A percentile compares a stretch with the other conserved stretches of the same genome.
Conservation (phyloP, 768 basidiomycete genomes). For the Serendipita indica region DNA sequence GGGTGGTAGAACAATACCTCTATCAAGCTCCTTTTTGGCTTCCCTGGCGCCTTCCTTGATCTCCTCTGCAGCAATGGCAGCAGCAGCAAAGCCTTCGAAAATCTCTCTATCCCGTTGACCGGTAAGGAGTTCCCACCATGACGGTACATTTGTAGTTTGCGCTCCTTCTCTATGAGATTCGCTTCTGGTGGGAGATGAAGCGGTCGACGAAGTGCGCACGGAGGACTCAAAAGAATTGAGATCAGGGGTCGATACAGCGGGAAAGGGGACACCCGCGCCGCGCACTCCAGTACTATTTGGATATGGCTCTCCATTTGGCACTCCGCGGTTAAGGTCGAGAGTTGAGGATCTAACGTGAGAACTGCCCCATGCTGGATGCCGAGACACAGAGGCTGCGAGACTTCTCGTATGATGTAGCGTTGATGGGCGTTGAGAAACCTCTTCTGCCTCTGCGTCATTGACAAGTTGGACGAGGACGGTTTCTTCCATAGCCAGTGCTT, state of each 20-base stretch:
- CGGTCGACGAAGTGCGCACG: conserved; percentile 9
- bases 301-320: not conserved
- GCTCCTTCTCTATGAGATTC: conserved; percentile 16
- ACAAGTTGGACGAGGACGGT: conserved; percentile 18
- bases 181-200: conserved; percentile 11
- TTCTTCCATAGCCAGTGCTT: conserved; percentile 5
- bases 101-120: conserved; percentile 76
- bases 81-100: conserved; percentile 44
- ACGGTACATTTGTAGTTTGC: conserved; percentile 26
- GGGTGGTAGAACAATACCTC: not conserved
- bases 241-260: not conserved
- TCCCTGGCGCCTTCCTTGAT: conserved; percentile 9
- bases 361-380: not conserved
- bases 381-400: not conserved
- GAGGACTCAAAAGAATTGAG: not conserved
- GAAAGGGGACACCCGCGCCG: not conserved
- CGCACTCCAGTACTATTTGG: not conserved
- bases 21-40: not conserved
- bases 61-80: conserved; percentile 7
- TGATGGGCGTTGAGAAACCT: not conserved
- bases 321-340: not conserved
- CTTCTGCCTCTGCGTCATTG: conserved; percentile 37
- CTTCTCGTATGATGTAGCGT: not conserved
- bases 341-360: not conserved
- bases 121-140: conserved; percentile 73